Percentiles rank a stretch among this genome's conserved stretches.
phyloP scores from a whole-genome alignment of 2,329 filamentous ascomycete genomes.

The Botrytis medusae region DNA sequence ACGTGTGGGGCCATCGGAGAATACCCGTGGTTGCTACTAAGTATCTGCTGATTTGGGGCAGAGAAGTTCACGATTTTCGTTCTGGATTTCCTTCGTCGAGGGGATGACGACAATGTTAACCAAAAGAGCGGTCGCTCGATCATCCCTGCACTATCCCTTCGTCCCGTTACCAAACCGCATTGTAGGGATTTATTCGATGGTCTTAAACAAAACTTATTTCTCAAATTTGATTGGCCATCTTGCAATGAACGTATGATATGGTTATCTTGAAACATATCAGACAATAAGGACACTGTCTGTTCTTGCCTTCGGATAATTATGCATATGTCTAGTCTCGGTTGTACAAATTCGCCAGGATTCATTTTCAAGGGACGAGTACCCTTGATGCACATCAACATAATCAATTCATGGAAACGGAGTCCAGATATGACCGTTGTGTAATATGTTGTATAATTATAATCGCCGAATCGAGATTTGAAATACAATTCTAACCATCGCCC shows the following conservation, averaged over 20 bases:
- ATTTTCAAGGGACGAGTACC: neutral
- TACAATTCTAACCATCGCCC: neutral
- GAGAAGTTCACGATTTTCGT: neutral
- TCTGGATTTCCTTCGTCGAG: neutral
- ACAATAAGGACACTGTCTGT: neutral
- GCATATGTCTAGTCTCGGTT: neutral
- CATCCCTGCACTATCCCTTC: neutral
- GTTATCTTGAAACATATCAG: neutral
- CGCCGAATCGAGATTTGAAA: neutral
- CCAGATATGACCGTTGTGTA: neutral
- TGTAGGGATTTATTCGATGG: neutral
- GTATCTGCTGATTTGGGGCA: neutral
- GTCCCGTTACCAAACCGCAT: neutral
- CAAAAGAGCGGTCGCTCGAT: neutral
- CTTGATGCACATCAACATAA: neutral
- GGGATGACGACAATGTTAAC: neutral
- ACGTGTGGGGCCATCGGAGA: neutral
- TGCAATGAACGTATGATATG: neutral
- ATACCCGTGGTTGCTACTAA: neutral
- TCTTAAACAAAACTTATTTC: neutral
- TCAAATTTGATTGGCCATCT: neutral
- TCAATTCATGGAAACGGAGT: neutral
- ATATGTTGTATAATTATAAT: neutral
- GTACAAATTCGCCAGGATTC: neutral
- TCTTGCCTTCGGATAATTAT: neutral